phyloP scores from a whole-genome alignment of 805 yeast species.

The Candida xiaguanensis region DNA sequence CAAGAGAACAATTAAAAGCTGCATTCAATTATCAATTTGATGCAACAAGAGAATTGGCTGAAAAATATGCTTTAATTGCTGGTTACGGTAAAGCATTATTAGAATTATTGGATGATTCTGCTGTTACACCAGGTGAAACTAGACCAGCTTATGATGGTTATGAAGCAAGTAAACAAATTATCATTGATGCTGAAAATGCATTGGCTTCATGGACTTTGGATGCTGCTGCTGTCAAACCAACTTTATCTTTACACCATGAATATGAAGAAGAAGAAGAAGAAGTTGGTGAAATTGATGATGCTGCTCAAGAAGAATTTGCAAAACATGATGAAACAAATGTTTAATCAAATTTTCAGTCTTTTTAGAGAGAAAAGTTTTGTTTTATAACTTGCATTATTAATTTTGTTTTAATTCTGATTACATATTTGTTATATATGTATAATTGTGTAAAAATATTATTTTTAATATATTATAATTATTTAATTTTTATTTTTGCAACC shows the following conservation, averaged over 20 bases:
- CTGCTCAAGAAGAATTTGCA: conserved; percentile 53
- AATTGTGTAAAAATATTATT: not conserved
- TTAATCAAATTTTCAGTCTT: conserved; percentile 9
- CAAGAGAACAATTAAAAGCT: conserved; percentile 82
- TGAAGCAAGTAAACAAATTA: conserved; percentile 84
- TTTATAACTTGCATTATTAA: not conserved
- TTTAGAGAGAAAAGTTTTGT: not conserved
- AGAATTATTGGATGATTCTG: conserved; percentile 78
- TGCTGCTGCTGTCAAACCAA: conserved; percentile 77
- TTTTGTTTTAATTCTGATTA: not conserved
- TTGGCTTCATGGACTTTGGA: conserved; percentile 83
- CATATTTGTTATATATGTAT: not conserved
- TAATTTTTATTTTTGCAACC: no score
- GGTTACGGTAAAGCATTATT: conserved; percentile 86
- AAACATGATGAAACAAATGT: conserved; percentile 32
- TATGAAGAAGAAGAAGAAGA: conserved; percentile 51
- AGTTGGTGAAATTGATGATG: conserved; percentile 47
- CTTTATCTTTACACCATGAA: conserved; percentile 64
- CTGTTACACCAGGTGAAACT: conserved; percentile 90
- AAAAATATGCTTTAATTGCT: conserved; percentile 80
- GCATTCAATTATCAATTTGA: conserved; percentile 84
- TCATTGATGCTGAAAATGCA: conserved; percentile 81
- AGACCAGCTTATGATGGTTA: conserved; percentile 88
- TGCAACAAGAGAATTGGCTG: conserved; percentile 80
- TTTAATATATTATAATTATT: no score